Conservation (phyloP, 2,329 filamentous ascomycete species). For the Claviceps pazoutovae region DNA sequence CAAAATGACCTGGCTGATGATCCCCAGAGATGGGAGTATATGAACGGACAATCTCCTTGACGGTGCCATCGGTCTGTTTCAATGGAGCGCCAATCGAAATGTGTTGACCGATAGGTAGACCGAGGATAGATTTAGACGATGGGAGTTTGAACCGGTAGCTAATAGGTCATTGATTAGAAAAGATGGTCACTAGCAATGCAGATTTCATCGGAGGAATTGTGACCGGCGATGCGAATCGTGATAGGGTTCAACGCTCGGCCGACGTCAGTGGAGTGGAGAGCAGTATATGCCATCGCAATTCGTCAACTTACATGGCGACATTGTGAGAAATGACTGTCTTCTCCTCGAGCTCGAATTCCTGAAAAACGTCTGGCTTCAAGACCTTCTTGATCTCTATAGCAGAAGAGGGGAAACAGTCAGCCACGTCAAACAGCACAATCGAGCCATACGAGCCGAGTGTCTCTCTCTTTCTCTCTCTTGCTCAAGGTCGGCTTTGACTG, state of each 20-base stretch:
- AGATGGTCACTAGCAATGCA: background rate
- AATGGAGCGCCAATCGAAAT: constrained; percentile 84
- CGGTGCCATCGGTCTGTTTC: constrained; percentile 49
- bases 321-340: constrained; percentile 97
- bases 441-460: background rate
- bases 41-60: constrained; percentile 76
- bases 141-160: constrained; percentile 91
- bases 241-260: background rate
- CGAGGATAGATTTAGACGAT: constrained; percentile 63
- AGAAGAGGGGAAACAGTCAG: background rate
- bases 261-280: background rate
- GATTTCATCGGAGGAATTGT: background rate
- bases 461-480: background rate
- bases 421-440: constrained; percentile 6
- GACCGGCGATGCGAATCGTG: background rate
- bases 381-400: constrained; percentile 59
- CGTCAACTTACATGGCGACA: constrained; percentile 71
- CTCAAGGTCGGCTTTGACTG: background rate
- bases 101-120: constrained; percentile 95
- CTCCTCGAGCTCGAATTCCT: constrained; percentile 84
- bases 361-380: constrained; percentile 76
- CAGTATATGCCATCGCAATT: background rate
- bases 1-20: constrained; percentile 80
- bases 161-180: background rate
- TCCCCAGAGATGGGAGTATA: constrained; percentile 89